Conservation (phyloP, 2,329 filamentous ascomycete genomes). For the Colletotrichum incanum region DNA sequence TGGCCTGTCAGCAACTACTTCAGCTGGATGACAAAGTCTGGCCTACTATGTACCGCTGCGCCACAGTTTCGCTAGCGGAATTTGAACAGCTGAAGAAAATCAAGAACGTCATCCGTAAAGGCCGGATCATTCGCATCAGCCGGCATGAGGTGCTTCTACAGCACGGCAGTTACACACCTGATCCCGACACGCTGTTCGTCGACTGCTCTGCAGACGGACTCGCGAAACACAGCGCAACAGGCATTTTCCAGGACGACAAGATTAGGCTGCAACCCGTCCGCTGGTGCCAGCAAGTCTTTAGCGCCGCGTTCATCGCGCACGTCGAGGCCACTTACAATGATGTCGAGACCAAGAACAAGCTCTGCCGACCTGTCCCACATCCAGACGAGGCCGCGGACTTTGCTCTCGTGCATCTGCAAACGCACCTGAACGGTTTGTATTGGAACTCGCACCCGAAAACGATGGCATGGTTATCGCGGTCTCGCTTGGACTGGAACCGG, state of each 20-base stretch:
- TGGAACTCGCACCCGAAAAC: background rate
- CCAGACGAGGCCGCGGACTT: background rate
- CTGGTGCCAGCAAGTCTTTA: background rate
- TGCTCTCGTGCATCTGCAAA: background rate
- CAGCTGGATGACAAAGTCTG: slow-evolving; percentile 1
- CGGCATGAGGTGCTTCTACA: background rate
- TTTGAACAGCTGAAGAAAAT: background rate
- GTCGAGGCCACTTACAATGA: background rate
- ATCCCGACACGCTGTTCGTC: background rate
- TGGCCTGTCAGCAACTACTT: background rate
- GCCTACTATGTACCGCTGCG: background rate
- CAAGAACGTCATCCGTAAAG: background rate
- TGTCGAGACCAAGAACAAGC: background rate
- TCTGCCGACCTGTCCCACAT: background rate
- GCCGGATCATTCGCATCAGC: background rate
- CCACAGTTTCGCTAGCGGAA: background rate
- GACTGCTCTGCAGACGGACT: background rate
- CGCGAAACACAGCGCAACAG: background rate
- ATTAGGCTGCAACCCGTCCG: background rate
- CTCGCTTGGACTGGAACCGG: background rate
- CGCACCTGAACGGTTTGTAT: background rate
- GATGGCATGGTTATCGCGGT: background rate
- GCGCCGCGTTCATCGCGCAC: background rate
- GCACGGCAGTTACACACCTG: background rate
- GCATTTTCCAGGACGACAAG: background rate